These are phyloP conservation scores for Aspergillus felis DNA, from an alignment of 2,329 filamentous ascomycete genomes.

Conservation along the genomic window DNA sequence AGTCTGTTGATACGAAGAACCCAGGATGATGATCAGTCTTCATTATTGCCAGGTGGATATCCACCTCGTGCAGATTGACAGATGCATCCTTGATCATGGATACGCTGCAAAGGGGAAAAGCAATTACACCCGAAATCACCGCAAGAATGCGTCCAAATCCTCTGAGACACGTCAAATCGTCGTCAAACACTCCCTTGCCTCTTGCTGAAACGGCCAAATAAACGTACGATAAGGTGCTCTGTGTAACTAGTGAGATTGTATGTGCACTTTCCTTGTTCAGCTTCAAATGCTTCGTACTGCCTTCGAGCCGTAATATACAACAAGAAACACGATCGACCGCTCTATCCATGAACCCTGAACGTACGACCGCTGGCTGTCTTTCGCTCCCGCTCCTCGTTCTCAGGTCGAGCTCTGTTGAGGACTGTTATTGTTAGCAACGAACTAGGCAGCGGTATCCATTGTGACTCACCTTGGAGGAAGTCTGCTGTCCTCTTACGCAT, in stretches of 20 bases:
- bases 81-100: no score
- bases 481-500: conserved; percentile 98
- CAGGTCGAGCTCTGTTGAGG: conserved; percentile 89
- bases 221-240: neutral
- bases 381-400: conserved; percentile 93
- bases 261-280: conserved; percentile 6
- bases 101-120: neutral
- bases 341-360: conserved; percentile 63
- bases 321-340: conserved; percentile 11
- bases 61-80: no score
- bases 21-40: neutral
- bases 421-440: conserved; percentile 55
- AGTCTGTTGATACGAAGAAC: neutral
- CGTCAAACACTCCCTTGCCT: neutral
- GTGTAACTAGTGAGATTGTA: conserved; percentile 10
- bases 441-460: neutral
- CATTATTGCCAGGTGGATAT: no score
- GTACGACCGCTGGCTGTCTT: conserved; percentile 97
- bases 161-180: neutral
- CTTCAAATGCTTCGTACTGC: conserved; percentile 5
- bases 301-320: conserved; percentile 22
- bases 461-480: conserved; percentile 80
- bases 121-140: neutral
- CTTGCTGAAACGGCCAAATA: neutral
- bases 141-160: neutral